These are phyloP conservation scores for Tylopilus plumbeoviolaceoides DNA, from an alignment of 768 basidiomycete genomes.

Conservation along the genomic window DNA sequence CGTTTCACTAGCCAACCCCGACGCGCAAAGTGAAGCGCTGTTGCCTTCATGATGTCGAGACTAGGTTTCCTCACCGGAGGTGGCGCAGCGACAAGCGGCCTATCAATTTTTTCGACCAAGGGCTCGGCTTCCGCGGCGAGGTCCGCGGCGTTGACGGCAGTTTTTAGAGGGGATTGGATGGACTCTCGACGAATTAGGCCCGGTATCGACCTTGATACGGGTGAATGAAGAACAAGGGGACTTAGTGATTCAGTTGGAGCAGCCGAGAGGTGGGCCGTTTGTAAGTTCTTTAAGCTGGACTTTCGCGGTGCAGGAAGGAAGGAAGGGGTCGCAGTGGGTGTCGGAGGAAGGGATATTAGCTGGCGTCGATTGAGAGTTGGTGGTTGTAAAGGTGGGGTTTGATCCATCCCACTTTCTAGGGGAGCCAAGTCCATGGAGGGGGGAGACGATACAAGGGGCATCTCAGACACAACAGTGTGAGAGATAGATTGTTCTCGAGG, in stretches of 20 bases:
- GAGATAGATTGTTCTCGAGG: constrained; percentile 1
- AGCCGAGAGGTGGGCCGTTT: constrained; percentile 21
- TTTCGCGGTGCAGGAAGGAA: constrained; percentile 13
- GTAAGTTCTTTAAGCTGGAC: constrained; percentile 23
- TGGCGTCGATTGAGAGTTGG: constrained; percentile 27
- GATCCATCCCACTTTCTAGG: constrained; percentile 5
- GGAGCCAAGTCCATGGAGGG: constrained; percentile 10
- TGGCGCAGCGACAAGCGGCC: not conserved
- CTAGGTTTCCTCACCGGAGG: constrained; percentile 11
- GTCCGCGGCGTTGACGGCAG: constrained; percentile 8
- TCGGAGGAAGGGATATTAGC: constrained; percentile 33
- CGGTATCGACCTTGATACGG: constrained; percentile 19
- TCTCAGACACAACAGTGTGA: not conserved
- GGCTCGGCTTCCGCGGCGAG: constrained; percentile 7
- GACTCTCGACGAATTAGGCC: constrained; percentile 23
- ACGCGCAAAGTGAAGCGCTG: constrained; percentile 41
- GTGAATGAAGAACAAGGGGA: constrained; percentile 28
- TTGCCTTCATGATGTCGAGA: constrained; percentile 33
- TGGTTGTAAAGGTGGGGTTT: constrained; percentile 19
- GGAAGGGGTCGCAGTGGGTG: constrained; percentile 23
- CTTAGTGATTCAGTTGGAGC: constrained; percentile 28
- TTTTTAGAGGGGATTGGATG: constrained; percentile 23
- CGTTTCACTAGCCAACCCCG: constrained; percentile 38
- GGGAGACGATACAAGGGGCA: constrained; percentile 13
- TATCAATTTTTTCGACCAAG: constrained; percentile 2